Percentiles rank a stretch among this genome's conserved stretches.
Evolutionary conservation across 2,329 filamentous ascomycete genomes (phyloP).

Genomic region (Nemania serpens): DNA sequence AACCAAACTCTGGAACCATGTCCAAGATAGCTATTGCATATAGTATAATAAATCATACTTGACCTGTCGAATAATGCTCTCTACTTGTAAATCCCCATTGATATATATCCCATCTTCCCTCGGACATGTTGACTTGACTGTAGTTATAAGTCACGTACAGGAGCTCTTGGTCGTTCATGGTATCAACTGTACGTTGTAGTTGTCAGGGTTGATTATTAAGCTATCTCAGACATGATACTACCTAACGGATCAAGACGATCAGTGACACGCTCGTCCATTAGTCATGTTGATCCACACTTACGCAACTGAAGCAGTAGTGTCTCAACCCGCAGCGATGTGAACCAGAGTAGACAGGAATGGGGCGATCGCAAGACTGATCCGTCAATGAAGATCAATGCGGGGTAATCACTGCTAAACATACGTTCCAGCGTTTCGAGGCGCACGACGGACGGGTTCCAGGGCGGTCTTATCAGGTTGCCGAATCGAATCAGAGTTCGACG

Average conservation of each 20-base stretch:
- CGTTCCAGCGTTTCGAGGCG: not conserved
- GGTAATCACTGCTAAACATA: constrained; percentile 25
- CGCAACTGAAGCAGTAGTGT: not conserved
- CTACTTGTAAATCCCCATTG: no score
- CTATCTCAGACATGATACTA: no score
- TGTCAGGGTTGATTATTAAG: no score
- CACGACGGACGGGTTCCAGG: not conserved
- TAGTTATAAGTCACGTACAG: no score
- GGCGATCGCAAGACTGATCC: constrained; percentile 31
- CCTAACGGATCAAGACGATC: no score
- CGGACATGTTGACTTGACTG: no score
- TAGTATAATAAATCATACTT: constrained; percentile 11
- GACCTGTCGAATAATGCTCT: no score
- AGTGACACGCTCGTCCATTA: not conserved
- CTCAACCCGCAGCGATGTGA: not conserved
- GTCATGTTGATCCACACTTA: constrained; percentile 3
- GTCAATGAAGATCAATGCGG: constrained; percentile 34
- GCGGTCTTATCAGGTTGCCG: not conserved
- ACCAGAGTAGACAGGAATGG: not conserved
- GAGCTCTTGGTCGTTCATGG: no score
- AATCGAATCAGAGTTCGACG: constrained; percentile 23
- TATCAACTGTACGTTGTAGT: no score
- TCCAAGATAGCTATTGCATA: not conserved
- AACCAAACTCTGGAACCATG: not conserved
- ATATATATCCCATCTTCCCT: no score